These are phyloP conservation scores for Hydrangea macrophylla DNA, from an alignment of 148 eudicot genomes.

Conservation along the genomic window DNA sequence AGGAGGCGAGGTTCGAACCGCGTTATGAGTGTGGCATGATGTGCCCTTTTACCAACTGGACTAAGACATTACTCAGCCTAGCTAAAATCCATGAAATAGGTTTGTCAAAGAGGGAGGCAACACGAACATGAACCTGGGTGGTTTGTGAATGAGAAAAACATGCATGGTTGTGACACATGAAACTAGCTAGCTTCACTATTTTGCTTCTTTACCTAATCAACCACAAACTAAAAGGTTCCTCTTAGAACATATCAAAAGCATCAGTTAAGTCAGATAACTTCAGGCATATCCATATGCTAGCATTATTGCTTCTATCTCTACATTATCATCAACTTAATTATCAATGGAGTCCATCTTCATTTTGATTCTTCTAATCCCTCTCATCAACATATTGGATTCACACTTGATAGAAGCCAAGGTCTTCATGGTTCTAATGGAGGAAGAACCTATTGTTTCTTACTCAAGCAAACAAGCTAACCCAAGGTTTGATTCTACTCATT, in stretches of 20 bases:
- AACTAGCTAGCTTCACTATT: not conserved
- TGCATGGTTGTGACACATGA: slow-evolving; percentile 22
- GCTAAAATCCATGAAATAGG: no score
- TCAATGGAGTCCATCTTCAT: slow-evolving; percentile 6
- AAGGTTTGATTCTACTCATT: slow-evolving; percentile 21
- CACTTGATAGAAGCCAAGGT: slow-evolving; percentile 42
- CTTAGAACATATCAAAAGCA: no score
- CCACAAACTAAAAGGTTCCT: not conserved
- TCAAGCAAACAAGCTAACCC: slow-evolving; percentile 16
- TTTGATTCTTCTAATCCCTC: slow-evolving; percentile 22
- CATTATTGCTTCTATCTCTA: not conserved
- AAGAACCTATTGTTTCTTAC: slow-evolving; percentile 36
- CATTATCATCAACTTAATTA: not conserved
- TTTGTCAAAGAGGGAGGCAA: not conserved
- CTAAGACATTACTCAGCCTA: no score
- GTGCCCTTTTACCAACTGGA: no score
- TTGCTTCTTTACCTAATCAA: not conserved
- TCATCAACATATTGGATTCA: slow-evolving; percentile 21
- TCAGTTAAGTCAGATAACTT: no score
- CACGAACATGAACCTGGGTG: slow-evolving; percentile 18
- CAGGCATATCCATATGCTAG: not conserved
- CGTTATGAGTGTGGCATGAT: no score
- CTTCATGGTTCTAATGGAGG: slow-evolving; percentile 63
- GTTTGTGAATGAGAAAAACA: slow-evolving; percentile 39
- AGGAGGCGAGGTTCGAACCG: no score